A percentile compares a stretch with the other conserved stretches of the same genome.
phyloP scores from a whole-genome alignment of 495 filamentous ascomycete species.

The Elaphomyces granulatus region DNA sequence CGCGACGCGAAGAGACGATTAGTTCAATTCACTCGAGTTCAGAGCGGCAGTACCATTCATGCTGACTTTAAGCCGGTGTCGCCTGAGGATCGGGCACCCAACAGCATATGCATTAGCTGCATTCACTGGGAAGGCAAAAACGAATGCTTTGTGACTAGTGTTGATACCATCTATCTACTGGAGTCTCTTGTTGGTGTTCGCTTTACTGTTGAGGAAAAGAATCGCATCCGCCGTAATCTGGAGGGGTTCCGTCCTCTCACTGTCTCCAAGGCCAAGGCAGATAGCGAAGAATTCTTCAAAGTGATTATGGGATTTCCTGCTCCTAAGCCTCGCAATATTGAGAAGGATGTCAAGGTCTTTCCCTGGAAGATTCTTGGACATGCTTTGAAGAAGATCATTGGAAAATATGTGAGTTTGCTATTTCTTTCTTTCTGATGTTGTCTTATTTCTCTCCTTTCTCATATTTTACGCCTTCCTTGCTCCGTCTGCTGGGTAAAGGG shows the following conservation, averaged over 20 bases:
- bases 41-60: slow-evolving; percentile 59
- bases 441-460: background rate
- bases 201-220: slow-evolving; percentile 95
- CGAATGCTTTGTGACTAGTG: slow-evolving; percentile 86
- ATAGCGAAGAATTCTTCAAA: slow-evolving; percentile 95
- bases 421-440: background rate
- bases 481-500: background rate
- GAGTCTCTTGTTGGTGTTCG: slow-evolving; percentile 71
- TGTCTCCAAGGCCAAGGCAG: slow-evolving; percentile 78
- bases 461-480: background rate
- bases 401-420: slow-evolving; percentile 69
- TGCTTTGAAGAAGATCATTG: slow-evolving; percentile 91
- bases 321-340: slow-evolving; percentile 92
- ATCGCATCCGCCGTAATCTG: slow-evolving; percentile 86
- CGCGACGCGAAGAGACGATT: slow-evolving; percentile 60
- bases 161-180: slow-evolving; percentile 86
- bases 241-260: slow-evolving; percentile 84
- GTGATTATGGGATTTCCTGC: slow-evolving; percentile 95
- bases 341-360: slow-evolving; percentile 98
- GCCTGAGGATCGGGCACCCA: slow-evolving; percentile 48
- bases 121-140: slow-evolving; percentile 85
- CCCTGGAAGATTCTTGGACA: slow-evolving; percentile 72
- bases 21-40: slow-evolving; percentile 70
- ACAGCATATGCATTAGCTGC: slow-evolving; percentile 78
- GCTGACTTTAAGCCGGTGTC: slow-evolving; percentile 57